phyloP scores from a whole-genome alignment of 1,139 yeast species.

The Groenewaldozyma auringiensis region DNA sequence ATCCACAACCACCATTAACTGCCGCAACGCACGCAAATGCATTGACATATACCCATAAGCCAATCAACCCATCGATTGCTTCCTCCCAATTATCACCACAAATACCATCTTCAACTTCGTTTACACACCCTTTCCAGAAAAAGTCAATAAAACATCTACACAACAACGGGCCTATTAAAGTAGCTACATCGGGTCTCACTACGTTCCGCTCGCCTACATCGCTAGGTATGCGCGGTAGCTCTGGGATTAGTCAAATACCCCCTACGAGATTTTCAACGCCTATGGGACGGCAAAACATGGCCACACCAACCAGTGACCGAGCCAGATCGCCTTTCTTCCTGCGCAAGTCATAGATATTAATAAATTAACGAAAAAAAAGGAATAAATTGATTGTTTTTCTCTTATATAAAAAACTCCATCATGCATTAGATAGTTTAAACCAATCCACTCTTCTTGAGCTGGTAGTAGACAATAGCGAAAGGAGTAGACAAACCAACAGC shows the following conservation, averaged over 20 bases:
- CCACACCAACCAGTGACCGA: background rate
- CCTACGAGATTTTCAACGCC: background rate
- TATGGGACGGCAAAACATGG: background rate
- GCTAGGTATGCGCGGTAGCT: background rate
- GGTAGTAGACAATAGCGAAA: slow-evolving; percentile 32
- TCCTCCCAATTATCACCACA: background rate
- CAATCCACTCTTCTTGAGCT: slow-evolving; percentile 31
- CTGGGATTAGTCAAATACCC: background rate
- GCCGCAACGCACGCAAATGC: too few relatives aligned
- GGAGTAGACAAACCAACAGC: slow-evolving; percentile 34
- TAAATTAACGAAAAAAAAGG: background rate
- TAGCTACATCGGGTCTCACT: background rate
- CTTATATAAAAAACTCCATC: background rate
- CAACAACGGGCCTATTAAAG: background rate
- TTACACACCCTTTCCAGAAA: slow-evolving; percentile 2
- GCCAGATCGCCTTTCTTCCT: background rate
- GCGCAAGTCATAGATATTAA: background rate
- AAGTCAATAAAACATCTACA: background rate
- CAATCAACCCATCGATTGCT: background rate
- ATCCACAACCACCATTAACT: background rate
- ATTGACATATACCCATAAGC: background rate
- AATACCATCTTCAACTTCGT: background rate
- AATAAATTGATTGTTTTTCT: background rate
- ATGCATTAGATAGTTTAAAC: slow-evolving; percentile 7
- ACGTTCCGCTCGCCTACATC: background rate